These are phyloP conservation scores for Saccharomyces hybrid DNA, from an alignment of 1,139 yeast species.

Conservation along the genomic window DNA sequence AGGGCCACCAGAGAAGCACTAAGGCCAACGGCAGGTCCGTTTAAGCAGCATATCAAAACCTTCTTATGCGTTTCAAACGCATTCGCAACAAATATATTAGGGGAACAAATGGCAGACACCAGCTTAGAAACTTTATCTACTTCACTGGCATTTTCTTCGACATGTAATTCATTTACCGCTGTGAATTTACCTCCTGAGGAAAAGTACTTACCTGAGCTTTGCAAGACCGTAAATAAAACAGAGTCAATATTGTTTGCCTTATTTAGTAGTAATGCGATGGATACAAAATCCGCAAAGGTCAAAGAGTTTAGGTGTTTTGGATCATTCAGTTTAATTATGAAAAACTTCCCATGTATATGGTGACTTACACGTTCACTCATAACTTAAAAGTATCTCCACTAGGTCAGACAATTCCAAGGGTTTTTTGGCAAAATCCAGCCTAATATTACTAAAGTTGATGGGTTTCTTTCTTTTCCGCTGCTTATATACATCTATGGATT, in stretches of 20 bases:
- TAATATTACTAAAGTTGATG: too few species aligned
- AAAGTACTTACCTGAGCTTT: constrained; percentile 66
- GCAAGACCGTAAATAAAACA: constrained; percentile 58
- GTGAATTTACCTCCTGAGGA: constrained; percentile 77
- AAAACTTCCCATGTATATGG: constrained; percentile 13
- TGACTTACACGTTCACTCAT: constrained; percentile 3
- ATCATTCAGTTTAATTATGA: constrained; percentile 57
- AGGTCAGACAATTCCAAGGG: background rate
- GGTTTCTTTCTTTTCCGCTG: background rate
- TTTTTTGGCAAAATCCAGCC: background rate
- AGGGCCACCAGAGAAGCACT: constrained; percentile 65
- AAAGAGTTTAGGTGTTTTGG: constrained; percentile 63
- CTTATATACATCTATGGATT: background rate
- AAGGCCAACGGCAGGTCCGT: constrained; percentile 85
- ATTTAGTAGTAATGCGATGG: constrained; percentile 52
- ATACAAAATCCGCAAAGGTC: constrained; percentile 55
- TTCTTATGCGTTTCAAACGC: constrained; percentile 65
- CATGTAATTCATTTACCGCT: constrained; percentile 28
- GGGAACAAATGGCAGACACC: constrained; percentile 50
- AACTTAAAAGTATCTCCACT: background rate
- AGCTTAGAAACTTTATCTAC: constrained; percentile 36
- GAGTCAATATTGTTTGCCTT: constrained; percentile 58
- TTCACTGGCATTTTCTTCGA: constrained; percentile 7
- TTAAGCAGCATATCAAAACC: constrained; percentile 65
- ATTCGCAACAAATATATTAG: constrained; percentile 60